Evolutionary conservation across 2,329 filamentous ascomycete species (phyloP), one percentile per base, ranked within the genome.

Genomic region (Aspergillus versicolor): DNA sequence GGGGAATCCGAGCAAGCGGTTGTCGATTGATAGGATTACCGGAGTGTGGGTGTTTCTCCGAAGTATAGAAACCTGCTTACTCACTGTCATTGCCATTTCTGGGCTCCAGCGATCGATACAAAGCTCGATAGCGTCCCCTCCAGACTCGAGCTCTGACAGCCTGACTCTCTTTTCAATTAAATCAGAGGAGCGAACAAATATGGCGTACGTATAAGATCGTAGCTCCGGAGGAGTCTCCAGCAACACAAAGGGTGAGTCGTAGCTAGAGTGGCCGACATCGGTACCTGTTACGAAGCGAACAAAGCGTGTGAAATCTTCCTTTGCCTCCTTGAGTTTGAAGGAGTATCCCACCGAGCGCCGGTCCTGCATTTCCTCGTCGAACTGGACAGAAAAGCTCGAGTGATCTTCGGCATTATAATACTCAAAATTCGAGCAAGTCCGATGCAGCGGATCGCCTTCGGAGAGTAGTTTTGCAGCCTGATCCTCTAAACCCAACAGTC

Each of bases 221-320:
- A 79, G 78, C 61, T 87, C 83, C 2, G 83, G 82, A 2, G 84
- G 84, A 2, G 84, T 81, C 27, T 84, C 83, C 15, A 81, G 75
- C 53, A 86, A 74, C 3, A 83, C 84, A 64, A 87, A 87, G 1
- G 84, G 84, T 56, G 84, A 86, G 63, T 84, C 81, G 40, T 83
- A 74, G 66, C 79, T 82, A 4, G 80, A 79, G 57, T 80, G 75
- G 9, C 80, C 79, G 21, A 82, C 73, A 27, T 79, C 77, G 49
- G 80, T 77, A 2, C 83, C 83, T 5, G 81, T 83, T 40, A 87
- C 76, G 50, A 83, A 79, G 59, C 84, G 82, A 15, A 87, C 78
- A 62, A 85, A 87, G 9, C 75, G 78, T 1, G 81, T 82, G 59
- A 87, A 85, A 60, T 86, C 84, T 59, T 85, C 81, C 61, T 85